Evolutionary conservation across 495 filamentous ascomycete species (phyloP), one percentile per base, ranked within the genome.

Genomic region (Pyronema omphalodes): DNA sequence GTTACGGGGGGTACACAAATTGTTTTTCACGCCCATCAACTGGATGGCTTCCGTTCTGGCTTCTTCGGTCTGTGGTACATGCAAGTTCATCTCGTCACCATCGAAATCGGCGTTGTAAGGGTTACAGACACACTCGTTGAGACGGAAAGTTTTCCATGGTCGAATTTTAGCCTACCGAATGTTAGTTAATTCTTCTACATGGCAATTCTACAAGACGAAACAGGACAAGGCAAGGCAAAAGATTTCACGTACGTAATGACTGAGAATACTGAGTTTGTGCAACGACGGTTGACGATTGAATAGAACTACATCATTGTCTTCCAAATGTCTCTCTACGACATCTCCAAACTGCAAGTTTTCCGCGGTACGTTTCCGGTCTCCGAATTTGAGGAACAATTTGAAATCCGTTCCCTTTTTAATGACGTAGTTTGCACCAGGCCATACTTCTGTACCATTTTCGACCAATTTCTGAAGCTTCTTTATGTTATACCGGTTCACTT

Each of bases 71-170:
- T 98, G 91, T 12, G 91, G 91, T 5, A 98, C 88, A 68, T 98
- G 91, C 57, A 98, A 68, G 62, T 98, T 98, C 91, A 98, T 98
- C 68, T 98, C 91, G 58, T 98, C 91, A 59, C 91, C 91, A 61
- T 98, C 91, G 64, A 98, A 98, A 79, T 98, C 91, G 44, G 91
- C 91, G 68, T 98, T 98, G 75, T 98, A 98, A 7, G 91, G 91
- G 43, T 86, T 89, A 66, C 91, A 98, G 6, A 93, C 91, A 76
- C 91, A 96, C 65, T 98, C 91, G 64, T 98, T 98, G 50, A 98
- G 74, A 44, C 91, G 82, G 68, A 98, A 96, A 0, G 91, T 98
- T 65, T 89, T 81, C 78, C 93, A 89, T 6, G 89, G 91, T 48
- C 93, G 81, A 47, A 98, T 78, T 66, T 93, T 94, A 55, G 63